Evolutionary conservation across 768 basidiomycete species (phyloP).

Genomic region (Boletus rufocinnamomeus): DNA sequence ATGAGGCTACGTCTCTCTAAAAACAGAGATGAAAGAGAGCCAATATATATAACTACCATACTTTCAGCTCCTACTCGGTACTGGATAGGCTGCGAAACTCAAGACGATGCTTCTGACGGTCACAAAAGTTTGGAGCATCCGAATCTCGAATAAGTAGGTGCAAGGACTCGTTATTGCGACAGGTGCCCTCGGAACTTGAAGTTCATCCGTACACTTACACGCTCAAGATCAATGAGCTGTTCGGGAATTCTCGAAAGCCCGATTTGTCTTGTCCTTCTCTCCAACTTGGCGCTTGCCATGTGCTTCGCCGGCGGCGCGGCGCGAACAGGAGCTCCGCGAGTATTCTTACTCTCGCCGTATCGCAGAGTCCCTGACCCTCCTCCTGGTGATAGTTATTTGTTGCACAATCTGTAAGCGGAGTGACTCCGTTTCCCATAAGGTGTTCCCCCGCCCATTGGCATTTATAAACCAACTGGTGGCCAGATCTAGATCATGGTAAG

Average conservation of each 20-base stretch:
- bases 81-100: background rate
- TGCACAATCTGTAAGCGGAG: background rate
- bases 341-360: background rate
- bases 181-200: background rate
- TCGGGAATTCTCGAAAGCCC: no score
- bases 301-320: background rate
- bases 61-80: background rate
- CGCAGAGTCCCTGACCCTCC: background rate
- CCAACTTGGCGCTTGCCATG: background rate
- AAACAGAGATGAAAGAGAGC: background rate
- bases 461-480: constrained; percentile 1
- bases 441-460: background rate
- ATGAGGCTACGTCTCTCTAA: background rate
- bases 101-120: background rate
- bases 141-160: background rate
- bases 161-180: background rate
- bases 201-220: background rate
- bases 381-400: background rate
- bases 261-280: background rate
- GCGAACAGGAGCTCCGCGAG: background rate
- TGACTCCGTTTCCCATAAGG: background rate
- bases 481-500: background rate
- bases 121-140: background rate
- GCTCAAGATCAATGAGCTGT: no score
- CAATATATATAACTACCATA: background rate